Evolutionary conservation across 441 rosid species (phyloP).

Genomic region (Breynia disticha): DNA sequence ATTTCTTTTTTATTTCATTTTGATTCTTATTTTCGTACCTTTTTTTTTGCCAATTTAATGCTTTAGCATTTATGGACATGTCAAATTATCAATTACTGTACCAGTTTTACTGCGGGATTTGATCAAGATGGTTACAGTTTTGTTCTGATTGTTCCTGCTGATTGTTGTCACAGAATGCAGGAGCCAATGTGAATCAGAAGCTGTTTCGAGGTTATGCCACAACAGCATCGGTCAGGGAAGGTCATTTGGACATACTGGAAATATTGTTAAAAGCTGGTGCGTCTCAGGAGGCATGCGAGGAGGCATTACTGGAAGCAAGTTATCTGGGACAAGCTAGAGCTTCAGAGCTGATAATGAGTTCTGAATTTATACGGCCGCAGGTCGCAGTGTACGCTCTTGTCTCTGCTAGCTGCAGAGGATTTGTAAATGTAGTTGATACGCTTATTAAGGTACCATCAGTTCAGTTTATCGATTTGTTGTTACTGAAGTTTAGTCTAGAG

Average conservation of each 20-base stretch:
- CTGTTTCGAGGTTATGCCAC: constrained; percentile 83
- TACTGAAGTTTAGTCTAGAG: not conserved
- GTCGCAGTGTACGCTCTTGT: constrained; percentile 83
- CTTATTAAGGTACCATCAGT: constrained; percentile 46
- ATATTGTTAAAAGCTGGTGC: constrained; percentile 77
- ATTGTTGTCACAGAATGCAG: constrained; percentile 63
- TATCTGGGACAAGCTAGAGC: constrained; percentile 54
- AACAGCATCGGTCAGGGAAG: constrained; percentile 84
- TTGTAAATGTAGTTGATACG: constrained; percentile 54
- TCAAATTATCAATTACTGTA: too few relatives aligned
- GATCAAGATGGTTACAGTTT: too few relatives aligned
- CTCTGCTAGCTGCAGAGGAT: constrained; percentile 78
- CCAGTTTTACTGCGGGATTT: too few relatives aligned
- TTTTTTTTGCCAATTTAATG: too few relatives aligned
- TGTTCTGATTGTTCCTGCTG: not conserved
- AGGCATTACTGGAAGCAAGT: constrained; percentile 76
- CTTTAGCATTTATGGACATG: too few relatives aligned
- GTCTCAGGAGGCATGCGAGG: constrained; percentile 90
- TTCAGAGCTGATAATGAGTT: constrained; percentile 61
- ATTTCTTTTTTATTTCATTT: too few relatives aligned
- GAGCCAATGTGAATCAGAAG: constrained; percentile 87
- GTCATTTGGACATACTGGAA: constrained; percentile 63
- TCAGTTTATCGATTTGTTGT: not conserved
- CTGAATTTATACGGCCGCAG: constrained; percentile 78
- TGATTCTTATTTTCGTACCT: too few relatives aligned